phyloP scores from a whole-genome alignment of 2,329 filamentous ascomycete genomes.

The Aspergillus intermedius region DNA sequence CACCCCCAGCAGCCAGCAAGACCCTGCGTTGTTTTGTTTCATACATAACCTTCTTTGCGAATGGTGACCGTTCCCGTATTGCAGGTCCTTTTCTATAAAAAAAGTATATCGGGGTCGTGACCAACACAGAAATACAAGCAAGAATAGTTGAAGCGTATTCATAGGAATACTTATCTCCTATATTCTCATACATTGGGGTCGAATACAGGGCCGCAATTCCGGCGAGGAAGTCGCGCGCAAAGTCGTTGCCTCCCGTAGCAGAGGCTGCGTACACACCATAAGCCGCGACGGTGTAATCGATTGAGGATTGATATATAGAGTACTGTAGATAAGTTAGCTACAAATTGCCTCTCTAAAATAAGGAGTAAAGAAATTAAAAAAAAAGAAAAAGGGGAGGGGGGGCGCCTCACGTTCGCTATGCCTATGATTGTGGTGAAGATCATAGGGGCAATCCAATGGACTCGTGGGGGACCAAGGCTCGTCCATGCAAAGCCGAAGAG shows the following conservation, averaged over 20 bases:
- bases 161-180: constrained; percentile 44
- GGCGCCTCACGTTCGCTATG: constrained; percentile 2
- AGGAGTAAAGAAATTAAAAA: neutral
- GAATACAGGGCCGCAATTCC: constrained; percentile 53
- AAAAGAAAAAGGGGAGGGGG: too few species aligned
- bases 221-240: constrained; percentile 55
- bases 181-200: constrained; percentile 41
- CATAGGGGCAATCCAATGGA: constrained; percentile 34
- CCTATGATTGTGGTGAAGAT: constrained; percentile 4
- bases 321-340: neutral
- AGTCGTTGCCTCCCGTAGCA: constrained; percentile 57
- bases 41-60: constrained; percentile 42
- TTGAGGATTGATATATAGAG: constrained; percentile 18
- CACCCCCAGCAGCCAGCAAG: too few species aligned
- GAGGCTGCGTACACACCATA: constrained; percentile 58
- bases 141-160: constrained; percentile 53
- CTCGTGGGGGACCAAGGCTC: constrained; percentile 45
- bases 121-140: constrained; percentile 49
- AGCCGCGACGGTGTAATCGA: constrained; percentile 58
- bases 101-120: constrained; percentile 53
- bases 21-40: neutral
- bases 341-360: neutral
- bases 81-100: constrained; percentile 54
- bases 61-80: constrained; percentile 50
- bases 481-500: constrained; percentile 55